A percentile compares a stretch with the other conserved stretches of the same genome.
Evolutionary conservation across 2,329 filamentous ascomycete genomes (phyloP).

Genomic region (Capronia epimyces): DNA sequence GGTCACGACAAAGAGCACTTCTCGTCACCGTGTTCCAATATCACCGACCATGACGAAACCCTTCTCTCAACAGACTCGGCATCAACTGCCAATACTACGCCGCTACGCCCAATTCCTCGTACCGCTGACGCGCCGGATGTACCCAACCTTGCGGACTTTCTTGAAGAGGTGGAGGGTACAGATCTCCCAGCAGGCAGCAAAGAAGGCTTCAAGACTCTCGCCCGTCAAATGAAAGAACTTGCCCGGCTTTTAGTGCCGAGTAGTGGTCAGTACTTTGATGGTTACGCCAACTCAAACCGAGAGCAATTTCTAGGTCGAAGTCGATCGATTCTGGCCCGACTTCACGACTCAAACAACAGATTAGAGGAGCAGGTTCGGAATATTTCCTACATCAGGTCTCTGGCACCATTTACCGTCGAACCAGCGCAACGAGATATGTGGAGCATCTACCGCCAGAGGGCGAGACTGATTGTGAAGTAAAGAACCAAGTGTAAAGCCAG

Average conservation of each 20-base stretch:
- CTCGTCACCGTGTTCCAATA: conserved; percentile 21
- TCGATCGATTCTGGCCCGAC: conserved; percentile 4
- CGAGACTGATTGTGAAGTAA: conserved; percentile 21
- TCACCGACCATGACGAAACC: conserved; percentile 13
- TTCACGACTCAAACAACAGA: conserved; percentile 5
- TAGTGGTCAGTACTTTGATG: not conserved
- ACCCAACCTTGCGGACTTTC: conserved; percentile 5
- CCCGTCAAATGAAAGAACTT: conserved; percentile 9
- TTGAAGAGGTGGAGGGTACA: conserved; percentile 4
- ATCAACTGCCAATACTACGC: conserved; percentile 22
- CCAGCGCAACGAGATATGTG: conserved; percentile 21
- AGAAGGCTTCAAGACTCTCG: conserved; percentile 11
- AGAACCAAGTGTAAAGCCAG: not conserved
- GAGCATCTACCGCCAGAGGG: conserved; percentile 25
- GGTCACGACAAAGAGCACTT: conserved; percentile 5
- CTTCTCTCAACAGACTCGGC: conserved; percentile 7
- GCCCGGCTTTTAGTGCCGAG: conserved; percentile 3
- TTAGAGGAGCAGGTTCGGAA: conserved; percentile 19
- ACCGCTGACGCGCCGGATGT: not conserved
- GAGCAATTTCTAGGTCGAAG: conserved; percentile 5
- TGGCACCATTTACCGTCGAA: conserved; percentile 21
- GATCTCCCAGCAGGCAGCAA: conserved; percentile 16
- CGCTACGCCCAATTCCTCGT: conserved; percentile 5
- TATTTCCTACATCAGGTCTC: conserved; percentile 16
- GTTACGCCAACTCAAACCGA: not conserved